These are phyloP conservation scores for Phaffomyces antillensis DNA, from an alignment of 805 yeast species.

Conservation along the genomic window DNA sequence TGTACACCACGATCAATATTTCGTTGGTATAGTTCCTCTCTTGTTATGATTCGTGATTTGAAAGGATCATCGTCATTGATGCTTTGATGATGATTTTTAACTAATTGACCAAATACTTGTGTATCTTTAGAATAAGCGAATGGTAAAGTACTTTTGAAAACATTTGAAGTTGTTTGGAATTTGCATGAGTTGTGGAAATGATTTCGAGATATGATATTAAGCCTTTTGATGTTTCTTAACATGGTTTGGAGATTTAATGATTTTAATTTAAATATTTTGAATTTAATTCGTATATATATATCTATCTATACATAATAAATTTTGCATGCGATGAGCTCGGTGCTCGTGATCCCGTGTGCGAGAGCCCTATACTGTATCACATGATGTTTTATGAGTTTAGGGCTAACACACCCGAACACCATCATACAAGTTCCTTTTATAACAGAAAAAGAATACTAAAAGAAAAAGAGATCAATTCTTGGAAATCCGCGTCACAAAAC, in stretches of 20 bases:
- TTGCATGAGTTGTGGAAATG: not conserved
- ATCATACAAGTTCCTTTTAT: too few relatives aligned
- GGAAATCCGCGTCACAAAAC: not conserved
- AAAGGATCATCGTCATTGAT: slow-evolving; percentile 25
- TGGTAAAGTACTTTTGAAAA: slow-evolving; percentile 12
- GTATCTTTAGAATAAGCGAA: slow-evolving; percentile 32
- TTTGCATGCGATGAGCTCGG: not conserved
- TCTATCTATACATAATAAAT: too few relatives aligned
- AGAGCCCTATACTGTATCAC: too few relatives aligned
- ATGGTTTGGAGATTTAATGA: too few relatives aligned
- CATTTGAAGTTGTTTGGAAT: not conserved
- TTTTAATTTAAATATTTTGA: too few relatives aligned
- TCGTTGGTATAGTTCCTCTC: slow-evolving; percentile 26
- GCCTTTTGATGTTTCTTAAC: not conserved
- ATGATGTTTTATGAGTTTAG: too few relatives aligned
- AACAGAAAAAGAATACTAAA: too few relatives aligned
- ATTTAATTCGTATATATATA: too few relatives aligned
- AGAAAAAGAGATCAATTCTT: too few relatives aligned
- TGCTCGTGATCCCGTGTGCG: too few relatives aligned
- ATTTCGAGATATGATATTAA: not conserved
- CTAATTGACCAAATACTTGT: slow-evolving; percentile 37
- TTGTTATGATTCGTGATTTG: slow-evolving; percentile 28
- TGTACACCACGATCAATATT: slow-evolving; percentile 20
- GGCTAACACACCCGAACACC: too few relatives aligned
- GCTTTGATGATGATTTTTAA: slow-evolving; percentile 30